A percentile compares a stretch with the other conserved stretches of the same genome.
Conservation (phyloP, 2,329 filamentous ascomycete genomes). For the Hirsutella rhossiliensis region DNA sequence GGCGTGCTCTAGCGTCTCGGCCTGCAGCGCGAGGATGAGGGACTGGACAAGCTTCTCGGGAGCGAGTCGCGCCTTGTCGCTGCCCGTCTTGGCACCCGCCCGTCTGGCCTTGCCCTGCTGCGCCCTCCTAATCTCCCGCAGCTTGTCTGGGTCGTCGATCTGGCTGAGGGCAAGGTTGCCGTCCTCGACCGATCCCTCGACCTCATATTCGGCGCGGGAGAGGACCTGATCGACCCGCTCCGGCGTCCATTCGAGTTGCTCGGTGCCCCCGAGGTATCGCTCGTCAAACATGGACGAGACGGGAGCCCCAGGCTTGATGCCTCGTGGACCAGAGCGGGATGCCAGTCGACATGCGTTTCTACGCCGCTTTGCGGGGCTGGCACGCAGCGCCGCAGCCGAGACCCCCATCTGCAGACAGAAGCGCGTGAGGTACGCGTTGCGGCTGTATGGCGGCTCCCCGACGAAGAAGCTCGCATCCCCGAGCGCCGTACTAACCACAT, state of each 20-base stretch:
- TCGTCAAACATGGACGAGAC: slow-evolving; percentile 24
- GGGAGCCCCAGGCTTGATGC: slow-evolving; percentile 15
- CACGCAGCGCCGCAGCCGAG: slow-evolving; percentile 10
- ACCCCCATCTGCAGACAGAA: slow-evolving; percentile 25
- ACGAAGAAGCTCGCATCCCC: slow-evolving; percentile 21
- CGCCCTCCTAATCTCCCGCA: not conserved
- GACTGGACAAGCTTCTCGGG: slow-evolving; percentile 16
- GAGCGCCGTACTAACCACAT: slow-evolving; percentile 16
- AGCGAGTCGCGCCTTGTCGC: slow-evolving; percentile 1
- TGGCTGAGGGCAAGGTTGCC: too few relatives aligned
- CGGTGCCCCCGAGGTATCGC: slow-evolving; percentile 15
- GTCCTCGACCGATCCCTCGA: too few relatives aligned
- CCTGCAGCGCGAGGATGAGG: slow-evolving; percentile 20
- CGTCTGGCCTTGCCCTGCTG: not conserved
- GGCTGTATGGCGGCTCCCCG: slow-evolving; percentile 18
- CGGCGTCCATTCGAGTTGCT: slow-evolving; percentile 15
- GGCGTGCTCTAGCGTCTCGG: slow-evolving; percentile 21
- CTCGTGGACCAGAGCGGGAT: slow-evolving; percentile 11
- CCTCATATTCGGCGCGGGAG: slow-evolving; percentile 13
- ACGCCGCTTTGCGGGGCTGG: not conserved
- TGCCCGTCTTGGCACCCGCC: not conserved
- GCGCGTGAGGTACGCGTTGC: slow-evolving; percentile 21
- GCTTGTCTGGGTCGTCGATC: not conserved
- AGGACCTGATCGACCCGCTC: slow-evolving; percentile 24
- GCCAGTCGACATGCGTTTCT: slow-evolving; percentile 5